phyloP scores from a whole-genome alignment of 306 rosid genomes.

The Casuarina cunninghamiana region DNA sequence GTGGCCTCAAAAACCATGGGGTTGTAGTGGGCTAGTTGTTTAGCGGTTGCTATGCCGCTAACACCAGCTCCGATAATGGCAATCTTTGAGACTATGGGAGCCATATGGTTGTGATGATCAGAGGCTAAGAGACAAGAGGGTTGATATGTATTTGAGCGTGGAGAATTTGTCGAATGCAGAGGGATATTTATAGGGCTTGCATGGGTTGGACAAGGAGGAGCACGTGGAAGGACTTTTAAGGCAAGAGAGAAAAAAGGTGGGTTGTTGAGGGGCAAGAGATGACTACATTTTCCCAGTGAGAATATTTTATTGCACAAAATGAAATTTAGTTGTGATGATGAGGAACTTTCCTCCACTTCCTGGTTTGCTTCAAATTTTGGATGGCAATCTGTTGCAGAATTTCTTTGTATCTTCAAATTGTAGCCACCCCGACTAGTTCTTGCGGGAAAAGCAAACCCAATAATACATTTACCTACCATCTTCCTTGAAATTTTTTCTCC shows the following conservation, averaged over 20 bases:
- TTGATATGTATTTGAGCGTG: background rate
- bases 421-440: background rate
- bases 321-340: slow-evolving; percentile 20
- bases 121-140: slow-evolving; percentile 4
- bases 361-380: background rate
- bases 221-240: slow-evolving; percentile 46
- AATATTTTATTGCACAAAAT: too few species aligned
- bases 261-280: background rate
- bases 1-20: slow-evolving; percentile 62
- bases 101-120: slow-evolving; percentile 9
- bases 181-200: slow-evolving; percentile 25
- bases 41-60: slow-evolving; percentile 71
- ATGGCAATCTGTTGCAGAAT: background rate
- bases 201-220: slow-evolving; percentile 20
- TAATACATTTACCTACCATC: background rate
- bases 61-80: slow-evolving; percentile 68
- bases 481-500: background rate
- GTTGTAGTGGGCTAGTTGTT: slow-evolving; percentile 43
- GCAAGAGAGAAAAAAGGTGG: background rate
- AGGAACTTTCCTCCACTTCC: slow-evolving; percentile 24
- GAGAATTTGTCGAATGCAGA: background rate
- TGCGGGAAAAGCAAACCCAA: too few species aligned
- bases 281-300: background rate
- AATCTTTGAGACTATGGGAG: slow-evolving; percentile 43
- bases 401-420: slow-evolving; percentile 12